Evolutionary conservation across 1,284 basidiomycete genomes (phyloP), one percentile per base, ranked within the genome.

Genomic region (Trichosporon asahii): DNA sequence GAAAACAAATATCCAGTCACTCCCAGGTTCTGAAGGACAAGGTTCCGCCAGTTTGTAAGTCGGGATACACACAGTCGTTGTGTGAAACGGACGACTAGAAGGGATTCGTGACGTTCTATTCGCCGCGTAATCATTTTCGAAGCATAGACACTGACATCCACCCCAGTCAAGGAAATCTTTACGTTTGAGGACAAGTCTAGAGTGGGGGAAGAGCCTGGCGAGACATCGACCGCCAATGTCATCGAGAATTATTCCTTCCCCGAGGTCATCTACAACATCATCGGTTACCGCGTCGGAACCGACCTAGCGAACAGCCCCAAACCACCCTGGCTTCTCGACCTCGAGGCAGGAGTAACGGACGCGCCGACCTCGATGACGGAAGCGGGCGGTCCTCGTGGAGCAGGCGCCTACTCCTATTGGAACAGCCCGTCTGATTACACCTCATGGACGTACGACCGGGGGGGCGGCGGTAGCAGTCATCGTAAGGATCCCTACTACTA

Each of bases 1-100:
- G 83, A 23, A 84, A 84, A 72, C 82, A 83, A 68, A 81, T 84
- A 53, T 83, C 82, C 46, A 79, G 77, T 35, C 83, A 84, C 70
- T 78, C 80, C 46, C 83, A 84, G 66, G 82, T 83, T 9, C 75
- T 83, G 64, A 82, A 83, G 74, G 78, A 82, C 64, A 75, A 76
- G 53, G 74, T 74, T 15, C 73, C 73, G 1, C 64, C 33, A n/a
- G 69, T 68, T 15, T 72, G 73, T 74, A 55, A 67, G 73, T 69
- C 33, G 23, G 25, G n/a, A 64, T 2, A 25, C 33, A 25, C 15
- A 15, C n/a, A 40, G 3, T 18, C 35, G 33, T 1, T 40, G 33
- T 57, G 29, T 40, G 49, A 9, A 7, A 9, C 49, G 12, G 21
- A 53, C n/a, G 21, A 8, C 49, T 53, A 31, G 65, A 46, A 23